Evolutionary conservation across 2,329 filamentous ascomycete genomes (phyloP).

Genomic region (Colletotrichum viniferum): DNA sequence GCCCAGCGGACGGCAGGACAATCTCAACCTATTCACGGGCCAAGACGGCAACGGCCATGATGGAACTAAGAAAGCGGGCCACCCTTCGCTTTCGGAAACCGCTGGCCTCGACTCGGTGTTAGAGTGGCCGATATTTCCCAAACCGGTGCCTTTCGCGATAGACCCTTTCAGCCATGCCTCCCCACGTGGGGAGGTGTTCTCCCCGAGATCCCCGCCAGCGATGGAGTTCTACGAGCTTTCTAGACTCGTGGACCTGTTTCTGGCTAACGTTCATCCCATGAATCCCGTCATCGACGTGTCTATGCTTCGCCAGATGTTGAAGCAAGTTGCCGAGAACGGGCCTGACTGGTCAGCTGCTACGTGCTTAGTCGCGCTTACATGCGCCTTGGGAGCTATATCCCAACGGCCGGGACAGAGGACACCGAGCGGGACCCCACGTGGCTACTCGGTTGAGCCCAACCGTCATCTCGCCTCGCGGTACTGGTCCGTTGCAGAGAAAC

Average conservation of each 20-base stretch:
- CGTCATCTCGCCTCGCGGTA: conserved; percentile 16
- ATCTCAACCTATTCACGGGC: neutral
- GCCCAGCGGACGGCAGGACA: neutral
- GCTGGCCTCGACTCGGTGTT: conserved; percentile 20
- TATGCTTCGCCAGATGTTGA: conserved; percentile 12
- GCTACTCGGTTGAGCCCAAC: conserved; percentile 12
- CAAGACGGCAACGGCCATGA: neutral
- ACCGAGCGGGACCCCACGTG: conserved; percentile 12
- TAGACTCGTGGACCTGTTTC: conserved; percentile 4
- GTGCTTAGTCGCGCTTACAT: conserved; percentile 17
- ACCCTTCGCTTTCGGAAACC: neutral
- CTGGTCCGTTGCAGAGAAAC: conserved; percentile 19
- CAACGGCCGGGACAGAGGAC: conserved; percentile 9
- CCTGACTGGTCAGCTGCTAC: conserved; percentile 22
- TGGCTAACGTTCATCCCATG: conserved; percentile 13
- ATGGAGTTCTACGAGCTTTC: conserved; percentile 19
- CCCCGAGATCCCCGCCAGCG: conserved; percentile 3
- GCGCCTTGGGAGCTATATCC: conserved; percentile 19
- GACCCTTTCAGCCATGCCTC: conserved; percentile 7
- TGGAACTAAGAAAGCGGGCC: neutral
- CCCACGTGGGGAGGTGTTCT: conserved; percentile 2
- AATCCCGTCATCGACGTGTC: conserved; percentile 11
- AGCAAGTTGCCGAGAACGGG: conserved; percentile 21
- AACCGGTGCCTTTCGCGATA: conserved; percentile 14
- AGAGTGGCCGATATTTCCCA: conserved; percentile 18